Evolutionary conservation across 768 basidiomycete genomes (phyloP).

Genomic region (Rhodotorula paludigena): DNA sequence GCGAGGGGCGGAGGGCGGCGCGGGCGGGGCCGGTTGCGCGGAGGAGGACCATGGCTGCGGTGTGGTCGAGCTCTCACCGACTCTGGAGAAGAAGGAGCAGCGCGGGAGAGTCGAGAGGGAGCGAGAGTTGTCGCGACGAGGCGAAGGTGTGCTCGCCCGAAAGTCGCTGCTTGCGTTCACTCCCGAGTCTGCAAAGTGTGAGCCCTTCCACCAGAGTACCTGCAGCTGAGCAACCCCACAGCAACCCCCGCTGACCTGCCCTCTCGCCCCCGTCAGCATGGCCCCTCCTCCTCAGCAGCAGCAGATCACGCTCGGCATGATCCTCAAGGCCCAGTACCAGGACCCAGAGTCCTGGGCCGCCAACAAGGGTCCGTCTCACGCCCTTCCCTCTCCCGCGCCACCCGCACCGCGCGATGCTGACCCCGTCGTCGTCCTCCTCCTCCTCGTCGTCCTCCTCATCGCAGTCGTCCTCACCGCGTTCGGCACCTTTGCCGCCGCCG

Average conservation of each 20-base stretch:
- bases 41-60: neutral
- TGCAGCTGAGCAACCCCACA: neutral
- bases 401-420: neutral
- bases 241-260: too few species aligned
- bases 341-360: slow-evolving; percentile 30
- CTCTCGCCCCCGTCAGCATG: neutral
- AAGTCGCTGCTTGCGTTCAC: too few species aligned
- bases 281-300: slow-evolving; percentile 2
- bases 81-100: too few species aligned
- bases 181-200: too few species aligned
- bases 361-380: slow-evolving; percentile 18
- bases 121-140: neutral
- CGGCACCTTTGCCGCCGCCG: slow-evolving; percentile 20
- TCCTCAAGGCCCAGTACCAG: slow-evolving; percentile 14
- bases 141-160: too few species aligned
- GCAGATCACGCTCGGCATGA: slow-evolving; percentile 18
- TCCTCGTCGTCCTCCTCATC: too few species aligned
- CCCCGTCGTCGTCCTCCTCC: neutral
- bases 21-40: slow-evolving; percentile 8
- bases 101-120: neutral
- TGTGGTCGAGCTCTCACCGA: neutral
- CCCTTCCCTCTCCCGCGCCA: neutral
- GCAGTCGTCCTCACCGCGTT: slow-evolving; percentile 18
- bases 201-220: too few species aligned
- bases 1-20: neutral